Evolutionary conservation across 371 early-diverging fungal species (phyloP).

Genomic region (Actinomucor elegans): DNA sequence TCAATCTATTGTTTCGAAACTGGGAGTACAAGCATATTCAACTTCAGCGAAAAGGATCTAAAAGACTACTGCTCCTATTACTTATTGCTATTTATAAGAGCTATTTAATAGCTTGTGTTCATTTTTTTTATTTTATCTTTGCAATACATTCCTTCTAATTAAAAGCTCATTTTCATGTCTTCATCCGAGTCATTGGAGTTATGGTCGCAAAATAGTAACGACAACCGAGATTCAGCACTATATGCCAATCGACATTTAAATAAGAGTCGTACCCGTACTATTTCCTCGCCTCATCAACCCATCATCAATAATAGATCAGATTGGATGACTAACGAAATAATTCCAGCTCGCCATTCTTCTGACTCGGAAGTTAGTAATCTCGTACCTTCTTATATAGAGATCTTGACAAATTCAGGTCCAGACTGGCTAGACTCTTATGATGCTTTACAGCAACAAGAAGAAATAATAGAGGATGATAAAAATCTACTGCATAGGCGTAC

Average conservation of each 20-base stretch:
- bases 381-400: conserved; percentile 10
- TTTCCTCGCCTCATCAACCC: neutral
- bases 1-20: too few species aligned
- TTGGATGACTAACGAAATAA: neutral
- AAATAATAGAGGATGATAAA: too few species aligned
- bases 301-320: neutral
- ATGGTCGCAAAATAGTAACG: neutral
- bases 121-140: too few species aligned
- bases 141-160: too few species aligned
- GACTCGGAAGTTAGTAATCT: conserved; percentile 7
- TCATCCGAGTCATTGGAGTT: neutral
- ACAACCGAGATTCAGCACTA: neutral
- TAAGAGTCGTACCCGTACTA: neutral
- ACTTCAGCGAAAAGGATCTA: too few species aligned
- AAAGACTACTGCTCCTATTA: too few species aligned
- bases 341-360: neutral
- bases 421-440: conserved; percentile 18
- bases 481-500: conserved; percentile 2
- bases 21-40: too few species aligned
- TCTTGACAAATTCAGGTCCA: conserved; percentile 4
- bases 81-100: too few species aligned
- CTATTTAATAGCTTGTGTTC: too few species aligned
- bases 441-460: neutral
- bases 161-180: neutral
- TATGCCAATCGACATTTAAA: neutral